These are phyloP conservation scores for Cyclotella kingstonii DNA, from an alignment of 108 stramenopile species.

Conservation along the genomic window DNA sequence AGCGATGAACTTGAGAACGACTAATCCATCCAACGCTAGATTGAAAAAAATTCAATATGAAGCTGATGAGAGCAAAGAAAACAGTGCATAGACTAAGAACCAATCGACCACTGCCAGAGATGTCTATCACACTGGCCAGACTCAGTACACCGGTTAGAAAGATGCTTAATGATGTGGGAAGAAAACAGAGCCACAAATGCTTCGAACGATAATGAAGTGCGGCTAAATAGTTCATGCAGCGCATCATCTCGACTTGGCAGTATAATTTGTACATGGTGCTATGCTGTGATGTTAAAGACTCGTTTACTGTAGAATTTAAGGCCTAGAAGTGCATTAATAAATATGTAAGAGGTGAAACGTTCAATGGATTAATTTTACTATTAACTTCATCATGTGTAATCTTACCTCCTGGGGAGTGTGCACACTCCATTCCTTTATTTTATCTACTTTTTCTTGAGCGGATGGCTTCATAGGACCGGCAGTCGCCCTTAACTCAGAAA, in stretches of 20 bases:
- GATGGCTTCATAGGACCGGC: no score
- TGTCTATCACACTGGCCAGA: conserved; percentile 21
- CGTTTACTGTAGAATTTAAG: not conserved
- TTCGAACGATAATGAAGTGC: conserved; percentile 34
- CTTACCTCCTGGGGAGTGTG: no score
- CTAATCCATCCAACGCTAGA: conserved; percentile 26
- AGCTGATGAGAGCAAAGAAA: conserved; percentile 18
- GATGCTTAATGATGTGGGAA: conserved; percentile 30
- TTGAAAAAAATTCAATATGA: conserved; percentile 25
- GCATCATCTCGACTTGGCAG: conserved; percentile 30
- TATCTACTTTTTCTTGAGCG: no score
- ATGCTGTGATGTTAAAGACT: conserved; percentile 6
- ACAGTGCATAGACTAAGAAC: conserved; percentile 10
- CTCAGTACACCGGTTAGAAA: conserved; percentile 18
- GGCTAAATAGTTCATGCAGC: conserved; percentile 22
- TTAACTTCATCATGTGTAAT: no score
- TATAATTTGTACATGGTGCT: conserved; percentile 15
- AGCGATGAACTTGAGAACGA: conserved; percentile 21
- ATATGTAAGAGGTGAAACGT: no score
- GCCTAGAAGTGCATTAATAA: no score
- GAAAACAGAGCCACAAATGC: conserved; percentile 38
- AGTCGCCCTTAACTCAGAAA: no score
- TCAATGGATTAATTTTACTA: no score
- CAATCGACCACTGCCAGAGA: not conserved
- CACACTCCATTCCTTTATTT: no score